These are phyloP conservation scores for Melanogaster broomeanus DNA, from an alignment of 768 basidiomycete species.

Conservation along the genomic window DNA sequence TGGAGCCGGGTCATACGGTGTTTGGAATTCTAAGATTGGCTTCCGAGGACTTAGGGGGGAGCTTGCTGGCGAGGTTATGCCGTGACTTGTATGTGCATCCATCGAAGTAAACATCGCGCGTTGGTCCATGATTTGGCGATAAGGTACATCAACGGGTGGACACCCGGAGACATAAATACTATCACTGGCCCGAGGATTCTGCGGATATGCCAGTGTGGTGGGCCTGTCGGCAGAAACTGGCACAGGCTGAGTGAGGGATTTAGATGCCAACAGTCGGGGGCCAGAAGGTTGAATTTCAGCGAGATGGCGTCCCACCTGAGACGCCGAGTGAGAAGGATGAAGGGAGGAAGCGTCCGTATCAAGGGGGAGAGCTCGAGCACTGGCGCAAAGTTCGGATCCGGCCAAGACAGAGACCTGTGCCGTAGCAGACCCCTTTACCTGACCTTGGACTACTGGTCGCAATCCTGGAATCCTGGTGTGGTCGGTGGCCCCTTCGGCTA, in stretches of 20 bases:
- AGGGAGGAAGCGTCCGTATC: conserved; percentile 29
- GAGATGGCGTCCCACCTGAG: conserved; percentile 38
- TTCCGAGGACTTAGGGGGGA: conserved; percentile 5
- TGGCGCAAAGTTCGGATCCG: conserved; percentile 24
- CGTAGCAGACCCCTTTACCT: background rate
- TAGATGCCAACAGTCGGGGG: conserved; percentile 8
- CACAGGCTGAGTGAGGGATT: conserved; percentile 10
- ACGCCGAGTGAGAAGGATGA: conserved; percentile 58
- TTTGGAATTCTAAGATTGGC: conserved; percentile 4
- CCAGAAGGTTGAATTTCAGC: conserved; percentile 4
- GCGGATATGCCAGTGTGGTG: background rate
- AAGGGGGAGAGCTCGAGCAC: background rate
- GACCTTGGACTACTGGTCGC: background rate
- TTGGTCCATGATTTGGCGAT: background rate
- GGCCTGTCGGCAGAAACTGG: background rate
- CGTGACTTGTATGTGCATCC: background rate
- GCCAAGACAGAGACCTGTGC: conserved; percentile 14
- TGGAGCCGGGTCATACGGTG: conserved; percentile 10
- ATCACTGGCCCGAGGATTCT: background rate
- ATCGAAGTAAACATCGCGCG: background rate
- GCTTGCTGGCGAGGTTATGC: conserved; percentile 1
- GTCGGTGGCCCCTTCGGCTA: background rate
- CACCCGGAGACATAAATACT: background rate
- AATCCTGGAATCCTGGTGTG: background rate
- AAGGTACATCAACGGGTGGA: background rate